Evolutionary conservation across 176 grass and related monocot genomes (phyloP), one percentile per base, ranked within the genome.

Genomic region (Oryza meyeriana): DNA sequence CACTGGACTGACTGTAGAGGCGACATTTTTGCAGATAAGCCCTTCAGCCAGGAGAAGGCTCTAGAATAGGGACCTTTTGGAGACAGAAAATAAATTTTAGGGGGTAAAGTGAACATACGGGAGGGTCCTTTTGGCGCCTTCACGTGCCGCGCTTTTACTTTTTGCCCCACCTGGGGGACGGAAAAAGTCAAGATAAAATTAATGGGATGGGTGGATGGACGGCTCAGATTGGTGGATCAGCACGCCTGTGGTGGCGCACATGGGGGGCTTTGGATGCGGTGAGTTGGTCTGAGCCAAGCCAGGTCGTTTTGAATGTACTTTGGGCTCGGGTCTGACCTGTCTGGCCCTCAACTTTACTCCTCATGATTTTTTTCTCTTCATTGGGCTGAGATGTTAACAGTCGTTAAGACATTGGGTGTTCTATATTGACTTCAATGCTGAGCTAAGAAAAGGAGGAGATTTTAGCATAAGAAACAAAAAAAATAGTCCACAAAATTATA

Each of bases 121-220:
- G 1, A 8, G 26, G 33, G 28, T 26, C 8, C 16, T 30, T 55
- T 35, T n/a, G 61, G 69, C n/a, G 69, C 76, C 76, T 44, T 76
- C 87, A 89, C 87, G 71, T 89, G 87, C 39, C 61, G 55, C 3
- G 77, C 41, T 77, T 85, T 67, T 61, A 67, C 83, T 82, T 85
- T 87, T 66, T 1, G 47, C 25, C 68, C 35, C 47, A 68, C 63
- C 69, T 74, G 67, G 31, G 64, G 26, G 32, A 8, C 6, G 44
- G 42, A 16, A 82, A 74, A 73, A 17, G 55, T 32, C 36, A 38
- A 38, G 58, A 47, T 36, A 47, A 18, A 22, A 24, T n/a, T n/a
- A 26, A 73, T 4, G 68, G 38, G 61, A 20, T 42, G 38, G 69
- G 20, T 59, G 55, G 69, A 32, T 67, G 61, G 71, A 48, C 84